phyloP scores from a whole-genome alignment of 768 basidiomycete species.

The Clitopilus hobsonii region DNA sequence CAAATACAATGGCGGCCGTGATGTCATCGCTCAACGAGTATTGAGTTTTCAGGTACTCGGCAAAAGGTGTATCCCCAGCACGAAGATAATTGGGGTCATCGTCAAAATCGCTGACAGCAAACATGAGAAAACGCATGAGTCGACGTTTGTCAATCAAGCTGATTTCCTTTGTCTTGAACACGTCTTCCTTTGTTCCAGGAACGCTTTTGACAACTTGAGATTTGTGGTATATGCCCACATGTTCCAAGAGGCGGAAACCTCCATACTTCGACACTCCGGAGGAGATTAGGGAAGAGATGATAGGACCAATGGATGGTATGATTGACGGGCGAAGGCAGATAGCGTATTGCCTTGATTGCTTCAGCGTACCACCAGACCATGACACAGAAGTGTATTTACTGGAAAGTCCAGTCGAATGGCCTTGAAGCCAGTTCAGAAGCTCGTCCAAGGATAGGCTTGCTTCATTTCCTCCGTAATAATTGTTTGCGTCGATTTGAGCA shows the following conservation, averaged over 20 bases:
- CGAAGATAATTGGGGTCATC: constrained; percentile 49
- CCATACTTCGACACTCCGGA: constrained; percentile 90
- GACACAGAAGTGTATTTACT: constrained; percentile 38
- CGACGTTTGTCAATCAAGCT: constrained; percentile 81
- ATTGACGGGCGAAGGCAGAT: constrained; percentile 82
- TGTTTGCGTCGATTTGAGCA: constrained; percentile 80
- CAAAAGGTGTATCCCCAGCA: constrained; percentile 52
- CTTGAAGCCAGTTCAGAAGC: constrained; percentile 63
- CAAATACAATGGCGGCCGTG: constrained; percentile 63
- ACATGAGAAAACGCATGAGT: constrained; percentile 88
- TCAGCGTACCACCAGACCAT: constrained; percentile 35
- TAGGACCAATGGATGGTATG: constrained; percentile 72
- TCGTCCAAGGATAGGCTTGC: constrained; percentile 83
- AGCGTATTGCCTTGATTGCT: constrained; percentile 72
- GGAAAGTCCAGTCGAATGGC: constrained; percentile 17
- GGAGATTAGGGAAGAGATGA: constrained; percentile 72
- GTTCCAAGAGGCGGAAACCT: constrained; percentile 81
- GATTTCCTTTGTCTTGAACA: constrained; percentile 82
- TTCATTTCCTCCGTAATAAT: constrained; percentile 81
- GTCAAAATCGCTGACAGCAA: constrained; percentile 76
- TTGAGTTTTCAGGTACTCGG: constrained; percentile 54
- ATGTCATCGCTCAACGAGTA: constrained; percentile 62
- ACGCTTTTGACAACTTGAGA: constrained; percentile 53
- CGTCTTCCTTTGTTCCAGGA: constrained; percentile 87
- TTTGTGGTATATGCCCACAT: constrained; percentile 53